A percentile compares a stretch with the other conserved stretches of the same genome.
Conservation (phyloP, 208 protist genomes). For the Crithidia bombi region DNA sequence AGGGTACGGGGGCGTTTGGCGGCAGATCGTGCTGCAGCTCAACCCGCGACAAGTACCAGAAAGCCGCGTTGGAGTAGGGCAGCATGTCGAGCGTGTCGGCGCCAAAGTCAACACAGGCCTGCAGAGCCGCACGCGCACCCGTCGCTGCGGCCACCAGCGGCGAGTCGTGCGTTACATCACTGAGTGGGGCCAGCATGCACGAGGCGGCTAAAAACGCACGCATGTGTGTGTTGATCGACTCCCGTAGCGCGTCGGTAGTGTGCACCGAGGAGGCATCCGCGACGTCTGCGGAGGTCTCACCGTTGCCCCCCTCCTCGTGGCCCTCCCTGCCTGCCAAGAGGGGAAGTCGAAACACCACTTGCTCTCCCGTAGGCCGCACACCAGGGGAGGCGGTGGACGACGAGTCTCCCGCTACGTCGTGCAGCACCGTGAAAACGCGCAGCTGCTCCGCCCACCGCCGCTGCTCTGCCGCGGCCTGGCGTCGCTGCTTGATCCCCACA, state of each 20-base stretch:
- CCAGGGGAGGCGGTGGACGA: neutral
- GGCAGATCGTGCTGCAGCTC: neutral
- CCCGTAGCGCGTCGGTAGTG: neutral
- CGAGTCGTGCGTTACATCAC: no score
- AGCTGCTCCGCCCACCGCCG: slow-evolving; percentile 19
- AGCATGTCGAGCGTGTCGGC: slow-evolving; percentile 25
- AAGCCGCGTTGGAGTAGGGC: slow-evolving; percentile 19
- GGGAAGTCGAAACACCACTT: slow-evolving; percentile 27
- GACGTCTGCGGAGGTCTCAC: neutral
- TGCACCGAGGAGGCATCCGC: neutral
- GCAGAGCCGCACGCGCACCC: slow-evolving; percentile 23
- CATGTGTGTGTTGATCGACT: slow-evolving; percentile 1
- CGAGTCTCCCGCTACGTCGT: neutral
- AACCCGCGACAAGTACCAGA: slow-evolving; percentile 19
- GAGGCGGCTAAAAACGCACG: neutral
- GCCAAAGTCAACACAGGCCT: slow-evolving; percentile 30
- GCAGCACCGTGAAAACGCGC: slow-evolving; percentile 19
- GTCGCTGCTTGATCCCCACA: slow-evolving; percentile 8
- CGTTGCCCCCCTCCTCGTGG: neutral
- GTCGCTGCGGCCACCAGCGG: neutral
- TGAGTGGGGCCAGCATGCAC: neutral
- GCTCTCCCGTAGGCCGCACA: slow-evolving; percentile 15
- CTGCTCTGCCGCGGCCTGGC: neutral
- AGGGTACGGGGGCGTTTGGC: neutral
- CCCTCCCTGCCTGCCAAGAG: neutral